Base-by-base conservation (phyloP, 495 filamentous ascomycete species). In the Penicillium turbatum region DNA sequence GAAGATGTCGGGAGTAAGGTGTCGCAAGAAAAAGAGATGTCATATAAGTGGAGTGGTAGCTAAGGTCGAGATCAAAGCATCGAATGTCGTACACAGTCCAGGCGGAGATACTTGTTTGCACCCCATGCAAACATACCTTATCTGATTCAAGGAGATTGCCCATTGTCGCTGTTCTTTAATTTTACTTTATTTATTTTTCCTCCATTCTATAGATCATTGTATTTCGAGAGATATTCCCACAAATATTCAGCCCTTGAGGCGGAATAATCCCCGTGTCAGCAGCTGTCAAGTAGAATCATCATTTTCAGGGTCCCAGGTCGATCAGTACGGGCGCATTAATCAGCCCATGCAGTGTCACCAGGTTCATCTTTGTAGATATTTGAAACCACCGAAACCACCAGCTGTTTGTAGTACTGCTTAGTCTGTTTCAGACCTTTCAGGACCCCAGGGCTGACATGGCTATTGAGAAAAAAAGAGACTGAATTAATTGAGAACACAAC, bases 111-210 rank as follows among this genome's bases (percentile, higher is more conserved):
- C 35, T 54, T 35, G 67, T 65, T 63, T 65, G 54, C 56, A 54
- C 42, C 13, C 1, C 12, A 39, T 66, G 55, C 63, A 65, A 65
- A 66, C 63, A 59, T 32, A 5, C 37, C 31, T 49, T 56, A 49
- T 61, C 34, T 51, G 13, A 55, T 49, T 46, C 46, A 10, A 16
- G 30, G 21, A 51, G 13, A 24, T 24, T n/a, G n/a, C n/a, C n/a
- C n/a, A n/a, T n/a, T 24, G 16, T 32, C 10, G 21, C 30, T 43
- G 24, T 16, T 34, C 6, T 27, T 27, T 41, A 6, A 9, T 27
- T 26, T 30, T 12, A 6, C 9, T 29, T 19, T 31, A n/a, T 13
- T 32, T 34, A 16, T 44, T 19, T 24, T n/a, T n/a, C n/a, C n/a
- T n/a, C n/a, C n/a, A n/a, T n/a, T n/a, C n/a, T n/a, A n/a, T n/a